Evolutionary conservation across 2,329 filamentous ascomycete species (phyloP).

Genomic region (Zasmidium citrigriseum): DNA sequence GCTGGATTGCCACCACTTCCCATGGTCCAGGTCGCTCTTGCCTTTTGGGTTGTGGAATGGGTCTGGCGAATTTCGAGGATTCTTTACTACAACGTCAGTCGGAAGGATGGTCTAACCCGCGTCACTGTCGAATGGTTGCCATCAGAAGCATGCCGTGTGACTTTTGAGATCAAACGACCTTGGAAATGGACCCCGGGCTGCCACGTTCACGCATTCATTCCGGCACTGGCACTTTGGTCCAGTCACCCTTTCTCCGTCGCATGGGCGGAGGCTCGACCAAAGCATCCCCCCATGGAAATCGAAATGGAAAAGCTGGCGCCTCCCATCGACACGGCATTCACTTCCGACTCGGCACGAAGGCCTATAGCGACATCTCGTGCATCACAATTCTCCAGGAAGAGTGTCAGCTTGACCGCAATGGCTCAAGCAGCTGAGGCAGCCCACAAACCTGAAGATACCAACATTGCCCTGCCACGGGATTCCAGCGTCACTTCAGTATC

Average conservation of each 20-base stretch:
- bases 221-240: conserved; percentile 44
- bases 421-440: conserved; percentile 18
- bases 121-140: conserved; percentile 61
- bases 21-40: conserved; percentile 72
- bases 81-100: conserved; percentile 55
- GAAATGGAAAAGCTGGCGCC: conserved; percentile 37
- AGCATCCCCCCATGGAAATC: conserved; percentile 30
- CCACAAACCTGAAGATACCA: conserved; percentile 17
- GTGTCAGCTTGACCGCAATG: conserved; percentile 15
- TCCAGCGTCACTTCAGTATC: conserved; percentile 56
- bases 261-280: conserved; percentile 41
- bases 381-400: conserved; percentile 12
- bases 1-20: conserved; percentile 67
- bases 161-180: conserved; percentile 58
- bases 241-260: conserved; percentile 54
- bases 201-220: conserved; percentile 63
- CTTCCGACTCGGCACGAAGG: conserved; percentile 2
- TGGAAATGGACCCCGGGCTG: conserved; percentile 57
- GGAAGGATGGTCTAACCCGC: conserved; percentile 49
- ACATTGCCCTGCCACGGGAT: conserved; percentile 28
- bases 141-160: conserved; percentile 61
- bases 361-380: conserved; percentile 10
- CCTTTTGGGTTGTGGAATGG: conserved; percentile 75
- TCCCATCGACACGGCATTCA: conserved; percentile 9
- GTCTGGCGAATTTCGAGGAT: conserved; percentile 51